A percentile compares a stretch with the other conserved stretches of the same genome.
These are phyloP conservation scores for maize (Zea mays) DNA, from an alignment of 176 grass and related monocot species.

Conservation along the genomic window DNA sequence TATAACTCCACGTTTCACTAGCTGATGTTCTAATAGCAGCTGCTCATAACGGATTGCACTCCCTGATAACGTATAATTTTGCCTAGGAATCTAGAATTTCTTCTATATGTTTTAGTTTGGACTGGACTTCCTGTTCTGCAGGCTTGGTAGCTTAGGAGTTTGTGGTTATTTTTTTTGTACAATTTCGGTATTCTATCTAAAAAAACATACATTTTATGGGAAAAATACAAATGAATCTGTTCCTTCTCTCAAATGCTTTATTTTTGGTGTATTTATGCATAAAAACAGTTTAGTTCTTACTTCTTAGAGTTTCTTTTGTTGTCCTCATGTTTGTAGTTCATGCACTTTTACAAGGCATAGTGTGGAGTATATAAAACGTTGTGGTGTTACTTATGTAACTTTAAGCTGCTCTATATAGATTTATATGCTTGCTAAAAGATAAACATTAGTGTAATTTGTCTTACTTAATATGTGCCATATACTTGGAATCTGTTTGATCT, in stretches of 20 bases:
- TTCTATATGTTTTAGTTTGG: not conserved
- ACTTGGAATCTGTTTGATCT: slow-evolving; percentile 16
- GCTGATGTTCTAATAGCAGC: slow-evolving; percentile 6
- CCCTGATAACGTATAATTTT: not conserved
- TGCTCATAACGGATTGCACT: not conserved
- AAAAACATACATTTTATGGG: not conserved
- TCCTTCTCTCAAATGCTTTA: not conserved
- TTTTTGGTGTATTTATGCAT: slow-evolving; percentile 8
- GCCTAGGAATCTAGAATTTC: not conserved
- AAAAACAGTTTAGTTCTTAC: not conserved
- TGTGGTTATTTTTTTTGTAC: slow-evolving; percentile 11
- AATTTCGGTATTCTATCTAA: not conserved
- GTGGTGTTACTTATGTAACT: slow-evolving; percentile 9
- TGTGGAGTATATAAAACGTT: not conserved
- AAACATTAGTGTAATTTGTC: not conserved
- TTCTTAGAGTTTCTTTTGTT: slow-evolving; percentile 23
- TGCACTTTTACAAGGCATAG: slow-evolving; percentile 11
- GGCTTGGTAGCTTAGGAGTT: not conserved
- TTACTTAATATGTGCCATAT: not conserved
- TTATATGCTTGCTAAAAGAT: slow-evolving; percentile 17
- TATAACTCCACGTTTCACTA: slow-evolving; percentile 16
- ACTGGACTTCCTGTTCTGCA: not conserved
- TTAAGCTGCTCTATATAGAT: slow-evolving; percentile 15
- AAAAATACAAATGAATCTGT: not conserved
- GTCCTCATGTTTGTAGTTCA: slow-evolving; percentile 6